These are phyloP conservation scores for Penicillium griseofulvum DNA, from an alignment of 2,329 filamentous ascomycete species.

Conservation along the genomic window DNA sequence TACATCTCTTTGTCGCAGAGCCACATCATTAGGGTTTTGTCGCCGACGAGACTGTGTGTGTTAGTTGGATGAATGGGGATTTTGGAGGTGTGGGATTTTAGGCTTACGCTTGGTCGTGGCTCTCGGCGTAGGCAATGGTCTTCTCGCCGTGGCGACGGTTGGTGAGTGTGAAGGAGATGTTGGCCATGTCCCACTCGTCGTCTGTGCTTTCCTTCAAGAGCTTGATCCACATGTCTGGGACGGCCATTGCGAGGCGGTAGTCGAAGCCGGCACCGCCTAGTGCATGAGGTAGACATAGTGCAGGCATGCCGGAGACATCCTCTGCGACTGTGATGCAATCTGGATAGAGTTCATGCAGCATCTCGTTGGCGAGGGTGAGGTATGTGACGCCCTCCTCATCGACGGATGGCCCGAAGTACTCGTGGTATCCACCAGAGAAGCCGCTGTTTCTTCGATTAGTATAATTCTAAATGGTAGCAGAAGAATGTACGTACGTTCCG, in stretches of 20 bases:
- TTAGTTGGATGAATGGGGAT: not conserved
- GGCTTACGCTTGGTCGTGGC: slow-evolving; percentile 92
- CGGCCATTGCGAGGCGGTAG: slow-evolving; percentile 94
- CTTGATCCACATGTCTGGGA: slow-evolving; percentile 99
- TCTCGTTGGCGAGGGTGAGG: slow-evolving; percentile 92
- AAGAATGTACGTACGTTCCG: slow-evolving; percentile 68
- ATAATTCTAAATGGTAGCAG: not conserved
- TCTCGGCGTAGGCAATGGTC: slow-evolving; percentile 96
- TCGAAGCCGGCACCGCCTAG: slow-evolving; percentile 94
- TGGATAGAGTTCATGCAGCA: slow-evolving; percentile 89
- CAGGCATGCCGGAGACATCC: slow-evolving; percentile 97
- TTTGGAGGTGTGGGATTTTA: not conserved
- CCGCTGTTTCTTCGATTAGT: slow-evolving; percentile 55
- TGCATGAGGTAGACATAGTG: slow-evolving; percentile 80
- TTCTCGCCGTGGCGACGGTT: slow-evolving; percentile 95
- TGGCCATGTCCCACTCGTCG: slow-evolving; percentile 84
- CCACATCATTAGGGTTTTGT: slow-evolving; percentile 97
- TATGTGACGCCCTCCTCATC: slow-evolving; percentile 95
- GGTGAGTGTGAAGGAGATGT: slow-evolving; percentile 80
- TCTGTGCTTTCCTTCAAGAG: slow-evolving; percentile 92
- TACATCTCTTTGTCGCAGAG: slow-evolving; percentile 97
- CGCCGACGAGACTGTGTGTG: slow-evolving; percentile 73
- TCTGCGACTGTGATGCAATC: slow-evolving; percentile 89
- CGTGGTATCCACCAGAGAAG: slow-evolving; percentile 96
- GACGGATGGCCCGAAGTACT: slow-evolving; percentile 87